Base-by-base conservation (phyloP, 306 rosid genomes). In the Spatholobus suberectus region DNA sequence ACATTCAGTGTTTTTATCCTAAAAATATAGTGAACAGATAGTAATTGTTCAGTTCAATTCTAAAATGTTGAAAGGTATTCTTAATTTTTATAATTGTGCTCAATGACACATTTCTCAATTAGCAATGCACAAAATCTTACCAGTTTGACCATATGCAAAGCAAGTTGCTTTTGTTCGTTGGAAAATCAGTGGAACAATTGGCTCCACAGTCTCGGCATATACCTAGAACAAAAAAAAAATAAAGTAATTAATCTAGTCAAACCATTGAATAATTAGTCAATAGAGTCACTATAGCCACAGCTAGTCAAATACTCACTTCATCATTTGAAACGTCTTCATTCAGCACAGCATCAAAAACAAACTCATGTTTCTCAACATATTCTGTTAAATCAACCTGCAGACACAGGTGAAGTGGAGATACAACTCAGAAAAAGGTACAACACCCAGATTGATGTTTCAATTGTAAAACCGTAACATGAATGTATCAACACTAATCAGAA, bases 71-170 rank as follows among this genome's bases (percentile, higher is more conserved):
- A 37, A 15, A 21, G 63, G 52, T 17, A 34, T 62, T 80, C 61
- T 49, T 43, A 40, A 20, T 1, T n/a, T 81, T 35, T 17, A 44
- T 18, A 44, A 10, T 81, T 65, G 34, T 78, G 51, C 35, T 44
- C 58, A 62, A 66, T 59, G 38, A 58, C 55, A 27, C 78, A 83
- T 54, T 88, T 73, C 23, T 59, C 49, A 62, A 71, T 49, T 70
- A 52, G 67, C 37, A 49, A 18, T 24, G 71, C 58, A 65, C n/a
- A 78, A 43, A 79, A 34, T 71, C 84, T 88, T 83, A 90, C 94
- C 97, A 75, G 97, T 93, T 85, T 93, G 97, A 79, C 97, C 93
- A 86, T 93, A 93, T 47, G 96, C 97, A 91, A 93, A 93, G 92
- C 97, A 91, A 38, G 97, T 91, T 73, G 93, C 97, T 85, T 93